Base-by-base conservation (phyloP, 768 basidiomycete genomes). In the Podaxis sp. region DNA sequence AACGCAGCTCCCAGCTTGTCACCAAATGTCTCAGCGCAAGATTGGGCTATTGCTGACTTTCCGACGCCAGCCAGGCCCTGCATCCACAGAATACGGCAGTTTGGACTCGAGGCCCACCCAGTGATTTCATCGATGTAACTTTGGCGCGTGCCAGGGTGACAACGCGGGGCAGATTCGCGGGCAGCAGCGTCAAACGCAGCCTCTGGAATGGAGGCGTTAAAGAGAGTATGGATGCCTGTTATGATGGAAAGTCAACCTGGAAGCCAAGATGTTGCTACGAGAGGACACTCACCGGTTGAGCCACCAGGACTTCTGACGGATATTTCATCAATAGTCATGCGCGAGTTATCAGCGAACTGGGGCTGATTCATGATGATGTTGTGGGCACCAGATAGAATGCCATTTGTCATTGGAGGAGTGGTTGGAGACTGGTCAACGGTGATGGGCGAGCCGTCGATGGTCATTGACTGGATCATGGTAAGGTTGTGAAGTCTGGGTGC, bases 81-180 rank as follows among this genome's bases (percentile, higher is more conserved):
- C 49, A 60, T 26, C 59, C 59, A 60, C 3, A 60, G 13, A 11
- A 52, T 38, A 38, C 49, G 49, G 22, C 4, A 0, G 22, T 9
- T 26, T 11, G 58, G 19, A 6, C 19, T 52, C 8, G 38, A 15
- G 3, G 13, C 33, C 59, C 59, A 60, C 12, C 9, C 6, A 28
- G 24, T 38, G 9, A 73, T 58, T 63, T 90, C 87, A 13, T 70
- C 64, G 4, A 76, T 75, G 68, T 87, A 91, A 66, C 84, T 76
- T 17, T 64, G 54, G 1, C 44, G 44, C 7, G 44, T 46, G 15
- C 44, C 44, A 3, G 44, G 44, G 17, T 46, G 44, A n/a, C 44
- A 46, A 2, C 44, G 12, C n/a, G 44, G 44, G 44, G 44, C 15
- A 42, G 4, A 42, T 7, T 42, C 40, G 40, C 40, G 40, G 40